These are phyloP conservation scores for Trichophyton benhamiae DNA, from an alignment of 2,329 filamentous ascomycete species.

Conservation along the genomic window DNA sequence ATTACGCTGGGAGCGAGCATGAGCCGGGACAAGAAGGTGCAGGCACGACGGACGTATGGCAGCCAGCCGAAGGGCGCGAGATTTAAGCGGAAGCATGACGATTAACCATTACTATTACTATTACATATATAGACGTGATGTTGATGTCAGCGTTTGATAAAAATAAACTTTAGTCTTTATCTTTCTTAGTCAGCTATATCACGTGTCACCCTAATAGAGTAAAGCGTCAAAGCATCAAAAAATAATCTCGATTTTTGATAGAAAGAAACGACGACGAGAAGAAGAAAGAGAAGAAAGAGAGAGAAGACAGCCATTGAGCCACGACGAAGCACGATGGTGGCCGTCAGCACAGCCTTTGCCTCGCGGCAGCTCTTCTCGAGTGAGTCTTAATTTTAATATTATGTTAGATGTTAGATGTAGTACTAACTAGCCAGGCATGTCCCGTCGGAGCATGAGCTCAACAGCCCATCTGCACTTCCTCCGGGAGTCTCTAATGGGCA, in stretches of 20 bases:
- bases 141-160: not conserved
- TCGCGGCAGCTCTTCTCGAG: slow-evolving; percentile 27
- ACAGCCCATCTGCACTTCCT: slow-evolving; percentile 6
- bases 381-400: too few species aligned
- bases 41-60: slow-evolving; percentile 58
- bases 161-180: not conserved
- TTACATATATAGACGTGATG: not conserved
- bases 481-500: not conserved
- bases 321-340: slow-evolving; percentile 21
- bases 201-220: too few species aligned
- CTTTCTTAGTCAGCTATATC: too few species aligned
- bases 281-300: not conserved
- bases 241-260: not conserved
- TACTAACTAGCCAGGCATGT: too few species aligned
- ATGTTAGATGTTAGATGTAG: too few species aligned
- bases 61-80: slow-evolving; percentile 60
- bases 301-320: not conserved
- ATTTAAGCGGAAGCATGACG: slow-evolving; percentile 39
- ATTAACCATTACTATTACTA: not conserved
- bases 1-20: slow-evolving; percentile 66
- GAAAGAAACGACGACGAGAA: not conserved
- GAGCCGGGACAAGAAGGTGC: slow-evolving; percentile 58
- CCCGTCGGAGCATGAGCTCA: slow-evolving; percentile 11
- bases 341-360: slow-evolving; percentile 27
- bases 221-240: too few species aligned